Evolutionary conservation across 2,329 filamentous ascomycete species (phyloP).

Genomic region (Colletotrichum eremochloae): DNA sequence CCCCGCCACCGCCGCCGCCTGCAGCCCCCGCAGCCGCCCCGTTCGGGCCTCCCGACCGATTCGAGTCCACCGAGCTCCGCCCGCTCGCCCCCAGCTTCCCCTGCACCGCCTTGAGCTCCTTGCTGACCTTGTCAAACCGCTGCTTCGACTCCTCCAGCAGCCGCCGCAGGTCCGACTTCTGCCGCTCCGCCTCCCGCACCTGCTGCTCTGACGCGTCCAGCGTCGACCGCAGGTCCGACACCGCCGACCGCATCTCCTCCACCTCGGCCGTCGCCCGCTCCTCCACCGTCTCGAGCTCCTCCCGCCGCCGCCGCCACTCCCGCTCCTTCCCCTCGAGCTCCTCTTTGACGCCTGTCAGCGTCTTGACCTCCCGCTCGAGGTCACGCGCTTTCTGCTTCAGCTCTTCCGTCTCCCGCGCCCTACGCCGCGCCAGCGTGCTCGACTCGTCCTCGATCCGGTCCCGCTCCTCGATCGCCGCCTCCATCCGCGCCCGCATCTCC

Average conservation of each 20-base stretch:
- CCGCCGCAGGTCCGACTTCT: conserved; percentile 80
- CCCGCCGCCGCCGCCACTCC: conserved; percentile 79
- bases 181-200: conserved; percentile 84
- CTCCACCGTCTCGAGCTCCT: conserved; percentile 80
- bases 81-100: conserved; percentile 56
- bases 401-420: conserved; percentile 88
- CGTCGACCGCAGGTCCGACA: conserved; percentile 81
- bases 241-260: conserved; percentile 80
- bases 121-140: conserved; percentile 84
- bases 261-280: conserved; percentile 79
- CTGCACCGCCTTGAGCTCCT: conserved; percentile 70
- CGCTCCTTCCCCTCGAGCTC: conserved; percentile 80
- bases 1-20: conserved; percentile 35
- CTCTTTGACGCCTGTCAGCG: conserved; percentile 80
- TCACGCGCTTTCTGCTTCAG: conserved; percentile 83
- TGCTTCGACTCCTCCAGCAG: conserved; percentile 83
- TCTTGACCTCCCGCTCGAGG: conserved; percentile 81
- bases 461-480: conserved; percentile 91
- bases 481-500: conserved; percentile 90
- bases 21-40: conserved; percentile 43
- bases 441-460: conserved; percentile 94
- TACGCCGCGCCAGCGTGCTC: conserved; percentile 79
- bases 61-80: conserved; percentile 61
- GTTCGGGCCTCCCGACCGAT: conserved; percentile 56
- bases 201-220: conserved; percentile 91